phyloP scores from a whole-genome alignment of 805 yeast species.

The Barnettozyma salicaria region DNA sequence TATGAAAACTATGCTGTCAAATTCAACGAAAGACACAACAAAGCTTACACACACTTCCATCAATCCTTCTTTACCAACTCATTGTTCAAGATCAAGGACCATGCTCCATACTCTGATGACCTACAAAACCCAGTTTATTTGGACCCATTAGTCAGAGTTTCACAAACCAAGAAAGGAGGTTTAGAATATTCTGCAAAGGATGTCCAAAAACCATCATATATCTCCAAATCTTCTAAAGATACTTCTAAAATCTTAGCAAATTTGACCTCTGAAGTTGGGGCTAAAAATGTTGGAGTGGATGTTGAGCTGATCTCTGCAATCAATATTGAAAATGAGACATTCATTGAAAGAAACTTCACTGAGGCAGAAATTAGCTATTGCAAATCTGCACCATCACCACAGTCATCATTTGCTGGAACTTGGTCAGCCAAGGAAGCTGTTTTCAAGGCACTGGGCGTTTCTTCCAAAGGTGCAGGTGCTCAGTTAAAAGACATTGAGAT shows the following conservation, averaged over 20 bases:
- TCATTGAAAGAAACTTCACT: conserved; percentile 90
- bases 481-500: conserved; percentile 89
- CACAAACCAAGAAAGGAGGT: conserved; percentile 33
- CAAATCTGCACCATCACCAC: conserved; percentile 62
- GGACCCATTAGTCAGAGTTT: conserved; percentile 79
- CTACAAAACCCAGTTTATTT: conserved; percentile 87
- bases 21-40: conserved; percentile 77
- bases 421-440: conserved; percentile 99
- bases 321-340: conserved; percentile 84
- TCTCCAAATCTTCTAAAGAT: conserved; percentile 42
- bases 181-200: conserved; percentile 44
- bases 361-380: conserved; percentile 75
- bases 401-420: conserved; percentile 91
- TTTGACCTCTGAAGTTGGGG: conserved; percentile 43
- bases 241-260: conserved; percentile 59
- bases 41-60: conserved; percentile 92
- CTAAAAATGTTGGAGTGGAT: conserved; percentile 87
- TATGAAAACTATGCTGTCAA: conserved; percentile 67
- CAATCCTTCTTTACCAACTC: conserved; percentile 87
- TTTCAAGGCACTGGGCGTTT: conserved; percentile 88
- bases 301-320: conserved; percentile 82
- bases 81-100: conserved; percentile 86
- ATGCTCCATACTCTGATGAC: conserved; percentile 88
- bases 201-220: conserved; percentile 43
- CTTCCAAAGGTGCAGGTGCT: conserved; percentile 93